A percentile compares a stretch with the other conserved stretches of the same genome.
Conservation (phyloP, 129 eudicot genomes). For the Smallanthus sonchifolius region DNA sequence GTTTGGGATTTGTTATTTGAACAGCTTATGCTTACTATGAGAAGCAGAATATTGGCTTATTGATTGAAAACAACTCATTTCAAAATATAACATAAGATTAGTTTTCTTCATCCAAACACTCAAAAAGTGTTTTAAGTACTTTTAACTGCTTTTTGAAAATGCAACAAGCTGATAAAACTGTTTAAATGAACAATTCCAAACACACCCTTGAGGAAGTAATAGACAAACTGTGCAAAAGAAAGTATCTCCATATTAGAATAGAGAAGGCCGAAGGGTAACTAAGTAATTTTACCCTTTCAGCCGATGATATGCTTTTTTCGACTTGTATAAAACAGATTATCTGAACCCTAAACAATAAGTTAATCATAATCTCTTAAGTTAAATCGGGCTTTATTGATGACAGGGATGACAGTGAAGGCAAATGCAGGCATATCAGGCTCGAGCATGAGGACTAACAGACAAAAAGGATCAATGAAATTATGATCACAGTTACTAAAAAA, state of each 20-base stretch:
- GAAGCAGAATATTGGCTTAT: not conserved
- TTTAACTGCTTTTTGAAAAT: no score
- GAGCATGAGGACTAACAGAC: conserved; percentile 18
- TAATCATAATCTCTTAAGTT: not conserved
- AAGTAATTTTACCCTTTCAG: not conserved
- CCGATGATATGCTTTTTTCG: not conserved
- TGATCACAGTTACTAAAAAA: conserved; percentile 6
- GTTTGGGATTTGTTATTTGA: not conserved
- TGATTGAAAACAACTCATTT: not conserved
- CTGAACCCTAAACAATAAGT: no score
- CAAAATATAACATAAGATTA: not conserved
- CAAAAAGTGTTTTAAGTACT: no score
- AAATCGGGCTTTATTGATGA: conserved; percentile 5
- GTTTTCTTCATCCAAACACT: not conserved
- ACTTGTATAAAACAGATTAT: not conserved
- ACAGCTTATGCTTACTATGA: not conserved
- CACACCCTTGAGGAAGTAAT: not conserved
- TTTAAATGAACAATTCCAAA: no score
- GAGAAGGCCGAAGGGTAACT: not conserved
- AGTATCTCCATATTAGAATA: not conserved
- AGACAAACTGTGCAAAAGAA: not conserved
- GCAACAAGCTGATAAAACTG: no score
- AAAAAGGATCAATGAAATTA: not conserved
- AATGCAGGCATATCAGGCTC: conserved; percentile 15
- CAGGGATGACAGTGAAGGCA: conserved; percentile 19